A percentile compares a stretch with the other conserved stretches of the same genome.
These are phyloP conservation scores for Fusarium papillatum DNA, from an alignment of 2,329 filamentous ascomycete species.

Conservation along the genomic window DNA sequence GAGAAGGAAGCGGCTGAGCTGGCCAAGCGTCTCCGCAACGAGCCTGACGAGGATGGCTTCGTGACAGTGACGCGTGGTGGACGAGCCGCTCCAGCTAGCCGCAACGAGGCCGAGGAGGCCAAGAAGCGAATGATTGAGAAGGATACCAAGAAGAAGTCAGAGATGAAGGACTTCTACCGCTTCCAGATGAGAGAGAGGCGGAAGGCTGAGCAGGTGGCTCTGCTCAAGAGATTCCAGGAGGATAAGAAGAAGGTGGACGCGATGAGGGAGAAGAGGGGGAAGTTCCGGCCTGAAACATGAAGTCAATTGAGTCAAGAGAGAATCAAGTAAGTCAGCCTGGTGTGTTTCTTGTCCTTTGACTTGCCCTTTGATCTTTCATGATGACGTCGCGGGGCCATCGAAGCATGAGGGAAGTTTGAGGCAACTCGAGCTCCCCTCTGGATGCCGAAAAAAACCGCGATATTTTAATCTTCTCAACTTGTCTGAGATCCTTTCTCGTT, in stretches of 20 bases:
- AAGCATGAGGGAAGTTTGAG: constrained; percentile 41
- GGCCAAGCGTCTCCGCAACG: constrained; percentile 76
- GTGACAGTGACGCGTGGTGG: constrained; percentile 90
- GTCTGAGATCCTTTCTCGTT: constrained; percentile 59
- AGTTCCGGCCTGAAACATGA: constrained; percentile 67
- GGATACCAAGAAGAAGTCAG: constrained; percentile 71
- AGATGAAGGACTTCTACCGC: constrained; percentile 82
- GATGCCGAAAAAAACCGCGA: constrained; percentile 75
- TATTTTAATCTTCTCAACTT: constrained; percentile 74
- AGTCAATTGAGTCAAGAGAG: background rate
- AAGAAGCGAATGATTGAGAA: constrained; percentile 72
- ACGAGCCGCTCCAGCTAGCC: constrained; percentile 78
- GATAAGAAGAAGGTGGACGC: constrained; percentile 80
- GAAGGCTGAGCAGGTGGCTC: constrained; percentile 78
- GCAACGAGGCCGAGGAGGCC: constrained; percentile 77
- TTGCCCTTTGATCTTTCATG: constrained; percentile 47
- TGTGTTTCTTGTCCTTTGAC: constrained; percentile 12
- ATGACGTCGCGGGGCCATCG: constrained; percentile 70
- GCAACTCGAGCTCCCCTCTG: constrained; percentile 45
- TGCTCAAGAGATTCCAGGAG: constrained; percentile 81
- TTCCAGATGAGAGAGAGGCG: constrained; percentile 86
- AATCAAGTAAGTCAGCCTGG: constrained; percentile 29
- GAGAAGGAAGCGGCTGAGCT: constrained; percentile 74
- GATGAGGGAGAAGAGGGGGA: constrained; percentile 77
- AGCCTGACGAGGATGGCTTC: constrained; percentile 96